Evolutionary conservation across 2,329 filamentous ascomycete species (phyloP), one percentile per base, ranked within the genome.

Genomic region (Torrubiella hemipterigena): DNA sequence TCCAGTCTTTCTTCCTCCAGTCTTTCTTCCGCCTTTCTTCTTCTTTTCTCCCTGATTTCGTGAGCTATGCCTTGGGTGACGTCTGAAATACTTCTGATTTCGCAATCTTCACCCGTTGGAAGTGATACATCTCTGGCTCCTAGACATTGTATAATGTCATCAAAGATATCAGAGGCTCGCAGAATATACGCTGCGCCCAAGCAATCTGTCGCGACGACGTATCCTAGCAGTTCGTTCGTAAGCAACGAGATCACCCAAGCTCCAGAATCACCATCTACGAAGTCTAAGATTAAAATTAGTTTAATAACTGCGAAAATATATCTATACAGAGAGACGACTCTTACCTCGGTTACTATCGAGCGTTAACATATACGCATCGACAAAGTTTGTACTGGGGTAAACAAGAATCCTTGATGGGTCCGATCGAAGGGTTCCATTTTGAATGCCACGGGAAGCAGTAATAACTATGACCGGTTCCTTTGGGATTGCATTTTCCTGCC

Each of bases 211-310:
- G 32, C 27, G 13, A 29, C 27, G 7, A 33, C n/a, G n/a, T 33
- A 27, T 7, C 32, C 32, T 6, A 33, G 15, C 3, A 33, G 20
- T 15, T 33, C 20, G 10, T 14, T 10, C 10, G 5, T 19, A 18
- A 7, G 2, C 13, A 19, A 14, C 21, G 27, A 26, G 6, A 33
- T 13, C 12, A 33, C 32, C 32, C 32, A 33, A 1, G 32, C 10
- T 11, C 32, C 32, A 7, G 27, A 29, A 13, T 33, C 32, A 2
- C 32, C 32, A 17, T 29, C 27, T 12, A 16, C 12, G 13, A 29
- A 15, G n/a, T 4, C 1, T 3, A 13, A 10, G 14, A 27, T 22
- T 7, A 11, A 27, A 9, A 8, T 13, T 9, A 14, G 24, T 7
- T 27, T 7, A 15, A 27, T 8, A 27, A 13, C 14, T 12, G 10